Conservation (phyloP, 1,139 yeast species). For the Kodamaea anthophila region DNA sequence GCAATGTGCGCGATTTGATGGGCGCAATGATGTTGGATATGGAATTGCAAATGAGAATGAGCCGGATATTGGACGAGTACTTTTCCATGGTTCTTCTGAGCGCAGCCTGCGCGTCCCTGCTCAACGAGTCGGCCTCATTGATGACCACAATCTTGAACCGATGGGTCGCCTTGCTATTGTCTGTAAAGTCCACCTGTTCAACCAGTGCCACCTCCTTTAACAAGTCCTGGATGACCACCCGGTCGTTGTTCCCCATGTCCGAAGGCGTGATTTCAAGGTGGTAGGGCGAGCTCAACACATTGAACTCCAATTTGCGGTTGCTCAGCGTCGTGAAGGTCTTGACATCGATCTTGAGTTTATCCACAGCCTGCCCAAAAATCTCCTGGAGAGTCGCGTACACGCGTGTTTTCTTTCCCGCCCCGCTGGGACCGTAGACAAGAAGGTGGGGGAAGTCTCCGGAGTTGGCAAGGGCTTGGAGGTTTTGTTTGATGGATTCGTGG, state of each 20-base stretch:
- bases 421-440: conserved; percentile 89
- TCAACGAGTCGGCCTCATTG: conserved; percentile 88
- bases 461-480: conserved; percentile 57
- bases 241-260: conserved; percentile 92
- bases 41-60: conserved; percentile 80
- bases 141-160: conserved; percentile 87
- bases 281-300: conserved; percentile 81
- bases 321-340: conserved; percentile 72
- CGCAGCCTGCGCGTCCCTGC: conserved; percentile 97
- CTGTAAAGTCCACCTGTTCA: conserved; percentile 78
- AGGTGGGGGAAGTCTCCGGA: conserved; percentile 92
- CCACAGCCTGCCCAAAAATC: conserved; percentile 77
- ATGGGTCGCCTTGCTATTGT: conserved; percentile 43
- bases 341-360: conserved; percentile 80
- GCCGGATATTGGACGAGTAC: conserved; percentile 79
- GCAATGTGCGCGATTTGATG: conserved; percentile 83
- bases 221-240: conserved; percentile 90
- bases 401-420: conserved; percentile 95
- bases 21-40: conserved; percentile 92
- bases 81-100: conserved; percentile 97
- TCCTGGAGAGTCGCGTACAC: conserved; percentile 75
- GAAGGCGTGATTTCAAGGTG: conserved; percentile 95
- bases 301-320: conserved; percentile 77
- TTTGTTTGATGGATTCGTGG: conserved; percentile 58
- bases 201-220: conserved; percentile 92